These are phyloP conservation scores for Coelastrella sp. DNA, from an alignment of 139 green algal species.

Conservation along the genomic window DNA sequence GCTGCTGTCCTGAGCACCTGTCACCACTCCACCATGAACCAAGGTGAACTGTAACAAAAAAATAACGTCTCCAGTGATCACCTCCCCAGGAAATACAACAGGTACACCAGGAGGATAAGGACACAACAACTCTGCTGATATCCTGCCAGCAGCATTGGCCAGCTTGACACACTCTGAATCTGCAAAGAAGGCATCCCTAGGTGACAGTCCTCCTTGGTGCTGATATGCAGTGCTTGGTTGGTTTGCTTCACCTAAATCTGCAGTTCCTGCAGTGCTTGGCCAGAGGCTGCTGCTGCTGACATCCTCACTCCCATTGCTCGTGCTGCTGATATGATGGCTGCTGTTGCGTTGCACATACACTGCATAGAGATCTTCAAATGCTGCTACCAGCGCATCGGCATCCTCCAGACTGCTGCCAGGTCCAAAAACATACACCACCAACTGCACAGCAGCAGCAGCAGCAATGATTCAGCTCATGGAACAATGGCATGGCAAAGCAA, in stretches of 20 bases:
- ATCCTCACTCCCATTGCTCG: neutral
- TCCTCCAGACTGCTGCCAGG: slow-evolving; percentile 65
- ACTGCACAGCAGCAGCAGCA: slow-evolving; percentile 38
- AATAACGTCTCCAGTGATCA: slow-evolving; percentile 55
- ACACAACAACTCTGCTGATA: slow-evolving; percentile 87
- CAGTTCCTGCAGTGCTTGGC: no score
- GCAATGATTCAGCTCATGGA: neutral
- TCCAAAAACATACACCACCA: slow-evolving; percentile 82
- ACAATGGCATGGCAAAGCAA: no score
- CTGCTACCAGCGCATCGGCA: slow-evolving; percentile 55
- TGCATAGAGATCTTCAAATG: slow-evolving; percentile 40
- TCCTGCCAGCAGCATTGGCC: slow-evolving; percentile 40
- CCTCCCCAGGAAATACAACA: slow-evolving; percentile 83
- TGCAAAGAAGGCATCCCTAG: slow-evolving; percentile 73
- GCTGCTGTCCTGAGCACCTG: slow-evolving; percentile 61
- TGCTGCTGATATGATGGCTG: neutral
- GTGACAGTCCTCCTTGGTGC: slow-evolving; percentile 38
- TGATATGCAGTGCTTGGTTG: no score
- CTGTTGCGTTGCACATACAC: neutral
- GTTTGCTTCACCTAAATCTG: no score
- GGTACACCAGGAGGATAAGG: slow-evolving; percentile 94
- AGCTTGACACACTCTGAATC: slow-evolving; percentile 9
- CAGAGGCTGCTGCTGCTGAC: slow-evolving; percentile 30
- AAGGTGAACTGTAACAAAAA: slow-evolving; percentile 55
- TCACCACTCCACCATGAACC: slow-evolving; percentile 63